Percentiles rank a stretch among this genome's conserved stretches.
phyloP scores from a whole-genome alignment of 257 asterid genomes.

The Nicotiana sylvestris region DNA sequence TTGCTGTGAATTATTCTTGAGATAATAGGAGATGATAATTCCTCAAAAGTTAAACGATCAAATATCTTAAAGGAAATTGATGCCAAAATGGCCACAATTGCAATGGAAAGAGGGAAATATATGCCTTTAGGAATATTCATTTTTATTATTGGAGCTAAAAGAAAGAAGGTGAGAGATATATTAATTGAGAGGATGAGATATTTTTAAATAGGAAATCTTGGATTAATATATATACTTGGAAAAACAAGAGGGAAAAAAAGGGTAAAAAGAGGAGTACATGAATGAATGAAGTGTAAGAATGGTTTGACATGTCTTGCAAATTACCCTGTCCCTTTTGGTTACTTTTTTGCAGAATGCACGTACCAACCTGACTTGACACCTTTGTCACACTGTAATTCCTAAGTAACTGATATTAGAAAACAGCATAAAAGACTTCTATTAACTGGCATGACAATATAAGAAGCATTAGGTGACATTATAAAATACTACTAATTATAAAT shows the following conservation, averaged over 20 bases:
- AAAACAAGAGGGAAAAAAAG: not conserved
- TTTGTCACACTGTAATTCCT: not conserved
- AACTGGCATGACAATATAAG: too few species aligned
- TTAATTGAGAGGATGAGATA: not conserved
- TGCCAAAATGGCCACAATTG: slow-evolving; percentile 46
- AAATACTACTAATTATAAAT: too few species aligned
- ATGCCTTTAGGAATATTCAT: slow-evolving; percentile 39
- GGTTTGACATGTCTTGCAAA: slow-evolving; percentile 16
- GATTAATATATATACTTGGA: not conserved
- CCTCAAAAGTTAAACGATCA: slow-evolving; percentile 14
- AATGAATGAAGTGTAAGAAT: slow-evolving; percentile 5
- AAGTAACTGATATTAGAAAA: not conserved
- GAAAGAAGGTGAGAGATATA: not conserved
- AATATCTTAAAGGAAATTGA: slow-evolving; percentile 30
- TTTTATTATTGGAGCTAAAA: not conserved
- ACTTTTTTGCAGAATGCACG: not conserved
- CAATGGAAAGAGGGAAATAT: slow-evolving; percentile 39
- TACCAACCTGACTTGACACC: not conserved
- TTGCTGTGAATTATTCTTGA: not conserved
- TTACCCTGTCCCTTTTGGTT: slow-evolving; percentile 11
- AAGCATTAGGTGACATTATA: too few species aligned
- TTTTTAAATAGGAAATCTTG: not conserved
- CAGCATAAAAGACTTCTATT: not conserved
- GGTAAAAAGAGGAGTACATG: not conserved
- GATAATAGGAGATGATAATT: slow-evolving; percentile 13